Evolutionary conservation across 331 rosid species (phyloP).

Genomic region (Acacia concinna): DNA sequence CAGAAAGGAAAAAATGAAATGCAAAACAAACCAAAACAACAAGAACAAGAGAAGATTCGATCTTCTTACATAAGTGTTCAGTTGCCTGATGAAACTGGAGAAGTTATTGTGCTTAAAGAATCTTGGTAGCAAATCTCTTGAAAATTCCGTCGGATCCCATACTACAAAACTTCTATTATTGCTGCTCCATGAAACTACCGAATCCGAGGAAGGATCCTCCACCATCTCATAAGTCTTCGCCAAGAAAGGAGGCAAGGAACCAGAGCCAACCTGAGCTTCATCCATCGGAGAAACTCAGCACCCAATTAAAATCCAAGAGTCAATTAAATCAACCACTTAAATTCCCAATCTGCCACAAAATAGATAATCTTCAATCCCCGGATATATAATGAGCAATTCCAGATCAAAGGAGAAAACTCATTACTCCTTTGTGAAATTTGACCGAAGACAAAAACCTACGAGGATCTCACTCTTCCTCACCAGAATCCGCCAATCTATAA

Average conservation of each 20-base stretch:
- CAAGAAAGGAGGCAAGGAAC: slow-evolving; percentile 89
- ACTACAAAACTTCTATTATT: slow-evolving; percentile 75
- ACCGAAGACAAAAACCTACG: slow-evolving; percentile 18
- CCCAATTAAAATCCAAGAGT: slow-evolving; percentile 33
- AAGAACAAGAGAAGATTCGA: neutral
- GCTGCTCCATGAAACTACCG: slow-evolving; percentile 76
- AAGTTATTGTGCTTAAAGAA: slow-evolving; percentile 95
- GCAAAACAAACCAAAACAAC: slow-evolving; percentile 20
- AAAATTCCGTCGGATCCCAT: slow-evolving; percentile 84
- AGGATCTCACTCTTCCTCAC: neutral
- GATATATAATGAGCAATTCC: neutral
- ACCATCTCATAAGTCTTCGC: slow-evolving; percentile 93
- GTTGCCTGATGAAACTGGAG: slow-evolving; percentile 97
- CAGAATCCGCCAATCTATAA: neutral
- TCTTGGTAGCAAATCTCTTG: slow-evolving; percentile 74
- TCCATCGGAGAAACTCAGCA: slow-evolving; percentile 61
- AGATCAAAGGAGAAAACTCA: neutral
- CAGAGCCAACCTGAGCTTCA: slow-evolving; percentile 65
- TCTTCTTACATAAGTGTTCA: slow-evolving; percentile 87
- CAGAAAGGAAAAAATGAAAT: neutral
- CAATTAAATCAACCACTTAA: slow-evolving; percentile 22
- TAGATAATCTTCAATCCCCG: slow-evolving; percentile 33
- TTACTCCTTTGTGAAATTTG: slow-evolving; percentile 6
- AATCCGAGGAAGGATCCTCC: slow-evolving; percentile 73
- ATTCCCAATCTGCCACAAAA: slow-evolving; percentile 17